These are phyloP conservation scores for Macrocybe gigantea DNA, from an alignment of 768 basidiomycete species.

Conservation along the genomic window DNA sequence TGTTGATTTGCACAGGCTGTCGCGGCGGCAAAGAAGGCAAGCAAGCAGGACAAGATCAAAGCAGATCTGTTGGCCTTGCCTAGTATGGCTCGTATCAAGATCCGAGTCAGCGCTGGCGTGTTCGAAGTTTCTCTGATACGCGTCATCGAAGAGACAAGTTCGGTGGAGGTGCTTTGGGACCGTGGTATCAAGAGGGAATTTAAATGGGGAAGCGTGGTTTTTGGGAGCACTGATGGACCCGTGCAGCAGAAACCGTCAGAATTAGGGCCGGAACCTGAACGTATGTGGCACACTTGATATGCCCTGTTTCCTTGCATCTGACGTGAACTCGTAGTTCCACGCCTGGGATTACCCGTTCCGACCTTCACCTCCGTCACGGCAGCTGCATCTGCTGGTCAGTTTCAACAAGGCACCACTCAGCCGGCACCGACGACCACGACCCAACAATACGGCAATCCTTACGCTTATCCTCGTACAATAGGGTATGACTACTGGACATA, in stretches of 20 bases:
- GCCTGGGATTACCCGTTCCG: constrained; percentile 18
- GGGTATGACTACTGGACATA: constrained; percentile 35
- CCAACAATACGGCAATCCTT: constrained; percentile 11
- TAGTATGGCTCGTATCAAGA: constrained; percentile 71
- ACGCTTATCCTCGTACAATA: constrained; percentile 16
- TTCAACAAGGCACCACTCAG: constrained; percentile 7
- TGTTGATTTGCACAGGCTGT: constrained; percentile 44
- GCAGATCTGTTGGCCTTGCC: constrained; percentile 66
- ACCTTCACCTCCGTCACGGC: constrained; percentile 24
- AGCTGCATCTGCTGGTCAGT: constrained; percentile 13
- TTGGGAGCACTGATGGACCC: constrained; percentile 66
- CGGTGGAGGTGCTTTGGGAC: constrained; percentile 82
- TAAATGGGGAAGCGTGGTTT: constrained; percentile 77
- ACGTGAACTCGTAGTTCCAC: constrained; percentile 10
- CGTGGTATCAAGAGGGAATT: constrained; percentile 67
- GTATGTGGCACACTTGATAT: too few relatives aligned
- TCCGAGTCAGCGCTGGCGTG: constrained; percentile 77
- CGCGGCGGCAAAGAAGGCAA: constrained; percentile 68
- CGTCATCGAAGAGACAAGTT: constrained; percentile 61
- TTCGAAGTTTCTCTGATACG: constrained; percentile 80
- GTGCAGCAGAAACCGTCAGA: constrained; percentile 71
- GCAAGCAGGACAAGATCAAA: constrained; percentile 69
- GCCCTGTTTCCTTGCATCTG: constrained; percentile 1
- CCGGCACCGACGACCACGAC: constrained; percentile 7
- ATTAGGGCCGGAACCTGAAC: constrained; percentile 29